Evolutionary conservation across 1,139 yeast genomes (phyloP), one percentile per base, ranked within the genome.

Genomic region (Yamadazyma dendronema): DNA sequence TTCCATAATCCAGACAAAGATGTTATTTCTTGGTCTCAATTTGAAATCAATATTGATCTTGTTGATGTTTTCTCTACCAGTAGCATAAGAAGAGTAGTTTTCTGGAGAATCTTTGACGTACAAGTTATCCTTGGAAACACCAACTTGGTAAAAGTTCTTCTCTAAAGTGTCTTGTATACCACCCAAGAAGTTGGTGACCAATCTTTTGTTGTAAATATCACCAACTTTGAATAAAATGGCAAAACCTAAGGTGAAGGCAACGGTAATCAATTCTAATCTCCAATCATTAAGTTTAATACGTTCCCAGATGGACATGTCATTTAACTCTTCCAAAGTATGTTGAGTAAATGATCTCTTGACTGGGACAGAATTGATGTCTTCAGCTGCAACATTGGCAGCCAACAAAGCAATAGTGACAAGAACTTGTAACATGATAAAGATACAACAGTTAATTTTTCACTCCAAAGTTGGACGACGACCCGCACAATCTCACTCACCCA

Each of bases 11-110:
- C 82, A 75, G 49, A 85, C 69, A 47, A 87, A 68, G 28, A 84
- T 52, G 62, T 90, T 92, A 60, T 88, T 90, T 66, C 98, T 84
- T 44, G 95, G 81, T 47, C 78, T 70, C 61, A 89, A 72, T 42
- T 72, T 76, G 57, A 89, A 70, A 47, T 74, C 78, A 39, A 84
- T 72, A 40, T 75, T 65, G 41, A 88, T 67, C 44, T 77, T 73
- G 45, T 79, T 80, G 47, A 92, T 74, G 59, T 86, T 84, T 45
- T 78, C 68, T 59, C 98, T 81, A 46, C 98, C 98, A 40, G 95
- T 76, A 31, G 97, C 96, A 59, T 87, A 92, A 33, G 88, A 72
- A 13, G 92, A 69, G 60, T 64, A 89, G 42, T 77, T 72, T 54
- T 86, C 84, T 32, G 84, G 70, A 37, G 83, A 79, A 57, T 88